Conservation (phyloP, 345 rosid species). For the Eucalyptus tenuipes region DNA sequence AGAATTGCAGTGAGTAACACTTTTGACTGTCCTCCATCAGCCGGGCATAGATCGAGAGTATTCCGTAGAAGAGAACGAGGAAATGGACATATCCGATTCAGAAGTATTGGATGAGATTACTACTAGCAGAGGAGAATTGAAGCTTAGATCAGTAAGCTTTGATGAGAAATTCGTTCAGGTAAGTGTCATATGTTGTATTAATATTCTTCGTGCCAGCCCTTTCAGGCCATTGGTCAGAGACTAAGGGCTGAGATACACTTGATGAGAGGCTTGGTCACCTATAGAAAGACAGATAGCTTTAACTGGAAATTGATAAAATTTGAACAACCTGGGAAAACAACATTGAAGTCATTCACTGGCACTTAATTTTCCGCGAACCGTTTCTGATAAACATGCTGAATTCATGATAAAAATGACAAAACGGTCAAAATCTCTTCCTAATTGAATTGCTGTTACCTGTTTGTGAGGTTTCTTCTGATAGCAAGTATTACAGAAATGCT, state of each 20-base stretch:
- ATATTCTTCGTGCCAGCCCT: not conserved
- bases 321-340: not conserved
- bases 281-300: not conserved
- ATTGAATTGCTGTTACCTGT: not conserved
- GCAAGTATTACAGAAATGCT: not conserved
- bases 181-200: not conserved
- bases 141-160: conserved; percentile 5
- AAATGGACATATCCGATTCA: not conserved
- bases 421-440: not conserved
- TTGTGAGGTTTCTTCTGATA: not conserved
- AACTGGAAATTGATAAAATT: not conserved
- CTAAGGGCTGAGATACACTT: not conserved
- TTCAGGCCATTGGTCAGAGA: not conserved
- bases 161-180: not conserved
- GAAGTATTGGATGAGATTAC: conserved; percentile 15
- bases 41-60: not conserved
- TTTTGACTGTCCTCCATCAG: not conserved
- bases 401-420: not conserved
- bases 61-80: not conserved
- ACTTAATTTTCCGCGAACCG: not conserved
- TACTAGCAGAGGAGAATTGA: conserved; percentile 20
- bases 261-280: not conserved
- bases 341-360: not conserved
- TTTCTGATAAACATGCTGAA: not conserved
- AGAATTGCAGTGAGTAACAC: not conserved